Percentiles rank a stretch among this genome's conserved stretches.
phyloP scores from a whole-genome alignment of 1,284 basidiomycete species.

The Leucoagaricus sp. region DNA sequence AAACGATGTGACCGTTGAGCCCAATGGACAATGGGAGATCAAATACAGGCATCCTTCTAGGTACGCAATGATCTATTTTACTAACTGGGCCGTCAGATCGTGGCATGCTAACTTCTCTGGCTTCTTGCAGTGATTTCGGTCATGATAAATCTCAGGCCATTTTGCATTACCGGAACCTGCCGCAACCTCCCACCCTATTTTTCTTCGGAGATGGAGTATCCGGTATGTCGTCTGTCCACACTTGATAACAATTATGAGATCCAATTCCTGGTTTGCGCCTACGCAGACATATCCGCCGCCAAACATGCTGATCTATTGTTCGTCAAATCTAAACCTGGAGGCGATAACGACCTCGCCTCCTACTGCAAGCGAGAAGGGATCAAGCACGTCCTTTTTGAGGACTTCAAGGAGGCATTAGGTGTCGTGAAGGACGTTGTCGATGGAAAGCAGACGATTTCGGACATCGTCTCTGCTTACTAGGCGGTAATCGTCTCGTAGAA shows the following conservation, averaged over 20 bases:
- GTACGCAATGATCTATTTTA: conserved; percentile 87
- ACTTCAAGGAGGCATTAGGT: conserved; percentile 62
- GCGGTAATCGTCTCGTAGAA: not conserved
- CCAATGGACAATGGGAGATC: conserved; percentile 81
- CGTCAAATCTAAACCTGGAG: conserved; percentile 79
- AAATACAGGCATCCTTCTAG: conserved; percentile 87
- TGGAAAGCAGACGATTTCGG: conserved; percentile 47
- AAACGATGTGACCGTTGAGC: conserved; percentile 74
- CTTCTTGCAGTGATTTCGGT: conserved; percentile 65
- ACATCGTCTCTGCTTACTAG: conserved; percentile 31
- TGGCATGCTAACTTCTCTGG: not conserved
- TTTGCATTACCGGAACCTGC: conserved; percentile 77
- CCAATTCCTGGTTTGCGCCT: not conserved
- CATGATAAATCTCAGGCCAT: conserved; percentile 95
- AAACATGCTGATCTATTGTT: conserved; percentile 88
- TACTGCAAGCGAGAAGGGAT: conserved; percentile 77
- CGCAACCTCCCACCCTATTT: conserved; percentile 78
- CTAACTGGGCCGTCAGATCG: conserved; percentile 40
- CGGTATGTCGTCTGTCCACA: conserved; percentile 45
- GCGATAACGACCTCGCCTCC: conserved; percentile 82
- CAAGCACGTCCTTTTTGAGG: conserved; percentile 64
- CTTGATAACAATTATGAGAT: not conserved
- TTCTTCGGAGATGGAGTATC: conserved; percentile 97
- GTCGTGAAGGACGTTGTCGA: conserved; percentile 69
- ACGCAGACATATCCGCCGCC: conserved; percentile 86